Evolutionary conservation across 352 stramenopile species (phyloP).

Genomic region (Aphanomyces stellatus): DNA sequence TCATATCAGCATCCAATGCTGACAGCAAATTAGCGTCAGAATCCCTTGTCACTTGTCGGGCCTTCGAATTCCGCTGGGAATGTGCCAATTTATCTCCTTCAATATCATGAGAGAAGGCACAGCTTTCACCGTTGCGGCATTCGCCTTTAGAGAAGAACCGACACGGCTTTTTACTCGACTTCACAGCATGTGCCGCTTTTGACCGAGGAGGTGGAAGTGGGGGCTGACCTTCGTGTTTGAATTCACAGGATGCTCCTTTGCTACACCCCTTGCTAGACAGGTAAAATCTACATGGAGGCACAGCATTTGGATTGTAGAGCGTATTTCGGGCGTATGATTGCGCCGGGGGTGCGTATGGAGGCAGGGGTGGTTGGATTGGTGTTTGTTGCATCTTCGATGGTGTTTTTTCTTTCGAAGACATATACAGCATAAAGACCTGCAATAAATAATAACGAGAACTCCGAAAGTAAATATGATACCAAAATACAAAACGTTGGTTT

Average conservation of each 20-base stretch:
- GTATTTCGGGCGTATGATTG: not conserved
- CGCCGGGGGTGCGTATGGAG: not conserved
- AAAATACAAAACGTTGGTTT: too few species aligned
- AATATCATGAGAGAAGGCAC: not conserved
- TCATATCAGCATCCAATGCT: constrained; percentile 6
- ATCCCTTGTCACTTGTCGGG: not conserved
- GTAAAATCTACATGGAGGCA: constrained; percentile 56
- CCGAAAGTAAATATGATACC: too few species aligned
- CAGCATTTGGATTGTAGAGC: not conserved
- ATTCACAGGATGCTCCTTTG: constrained; percentile 52
- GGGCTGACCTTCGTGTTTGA: constrained; percentile 35
- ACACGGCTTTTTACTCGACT: constrained; percentile 23
- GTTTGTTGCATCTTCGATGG: not conserved
- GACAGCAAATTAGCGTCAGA: not conserved
- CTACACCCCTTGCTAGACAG: constrained; percentile 59
- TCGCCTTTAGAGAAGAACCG: constrained; percentile 17
- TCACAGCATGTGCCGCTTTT: not conserved
- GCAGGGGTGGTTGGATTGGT: not conserved
- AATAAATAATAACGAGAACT: too few species aligned
- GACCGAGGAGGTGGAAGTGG: not conserved
- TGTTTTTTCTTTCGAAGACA: too few species aligned
- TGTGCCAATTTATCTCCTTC: constrained; percentile 24
- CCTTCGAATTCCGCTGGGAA: not conserved
- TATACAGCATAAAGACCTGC: too few species aligned
- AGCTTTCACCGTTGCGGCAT: constrained; percentile 4